Evolutionary conservation across 78 protist species (phyloP), one percentile per base, ranked within the genome.

Genomic region (Fonticula alba): DNA sequence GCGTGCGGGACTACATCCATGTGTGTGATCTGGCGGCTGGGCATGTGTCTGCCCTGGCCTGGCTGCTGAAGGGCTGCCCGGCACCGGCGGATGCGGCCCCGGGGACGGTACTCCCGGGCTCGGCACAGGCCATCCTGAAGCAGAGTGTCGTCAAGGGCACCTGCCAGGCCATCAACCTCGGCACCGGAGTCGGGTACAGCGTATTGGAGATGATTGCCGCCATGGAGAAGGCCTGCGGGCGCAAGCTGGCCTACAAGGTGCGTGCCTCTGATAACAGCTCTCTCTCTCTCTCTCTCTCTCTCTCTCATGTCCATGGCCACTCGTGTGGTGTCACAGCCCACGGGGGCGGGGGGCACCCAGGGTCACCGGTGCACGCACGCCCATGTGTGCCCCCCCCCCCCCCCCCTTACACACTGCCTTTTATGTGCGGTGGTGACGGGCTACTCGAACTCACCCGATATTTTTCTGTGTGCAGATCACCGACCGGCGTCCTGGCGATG

Each of bases 1-100:
- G 98, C 51, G 93, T 93, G 52, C 83, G 98, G 51, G 98, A 96
- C 72, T 96, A 83, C 71, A 87, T 93, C 66, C 97, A 93, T 80
- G 90, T 92, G 24, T 7, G 43, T 38, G 98, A 91, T 69, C 72
- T 91, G 11, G 93, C 93, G 3, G 35, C 61, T 47, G 95, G 91
- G 0, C 96, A 91, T 75, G 69, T 83, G 20, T 83, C 91, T 4
- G 83, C 94, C 32, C 62, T 85, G 31, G 13, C 2, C 27, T 35
- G 36, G 27, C 38, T 81, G 27, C 35, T 0, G 56, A 2, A 52
- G 36, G 32, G 58, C 58, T 26, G 7, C 32, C 15, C 22, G 3
- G 58, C 32, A 7, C 29, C 7, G 15, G 43, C 43, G 43, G 17
- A 38, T 7, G 7, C 43, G 7, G 17, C 43, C 17, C 43, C 17